Conservation (phyloP, 495 filamentous ascomycete species). For the Pseudomonodictys pantanalensis region DNA sequence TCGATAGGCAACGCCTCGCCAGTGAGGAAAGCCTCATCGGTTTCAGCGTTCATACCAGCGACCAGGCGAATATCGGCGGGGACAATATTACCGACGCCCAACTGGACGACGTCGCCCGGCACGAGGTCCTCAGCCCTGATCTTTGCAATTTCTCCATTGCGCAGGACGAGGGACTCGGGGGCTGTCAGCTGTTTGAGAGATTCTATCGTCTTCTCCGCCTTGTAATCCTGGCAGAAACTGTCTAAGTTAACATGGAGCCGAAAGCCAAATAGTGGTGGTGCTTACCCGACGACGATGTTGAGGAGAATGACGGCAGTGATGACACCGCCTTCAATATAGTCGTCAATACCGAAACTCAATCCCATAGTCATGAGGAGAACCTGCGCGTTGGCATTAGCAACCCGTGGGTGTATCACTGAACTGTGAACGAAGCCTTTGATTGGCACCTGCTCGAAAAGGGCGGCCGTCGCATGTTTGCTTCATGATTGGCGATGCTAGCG, state of each 20-base stretch:
- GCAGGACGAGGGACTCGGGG: constrained; percentile 70
- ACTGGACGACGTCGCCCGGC: constrained; percentile 66
- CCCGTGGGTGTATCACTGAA: neutral
- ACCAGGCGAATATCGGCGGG: constrained; percentile 65
- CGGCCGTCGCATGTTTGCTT: no score
- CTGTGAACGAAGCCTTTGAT: no score
- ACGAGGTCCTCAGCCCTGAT: constrained; percentile 70
- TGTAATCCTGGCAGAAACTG: constrained; percentile 75
- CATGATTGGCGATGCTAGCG: no score
- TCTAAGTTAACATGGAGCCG: neutral
- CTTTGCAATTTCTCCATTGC: constrained; percentile 61
- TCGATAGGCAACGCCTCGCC: constrained; percentile 66
- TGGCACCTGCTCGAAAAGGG: no score
- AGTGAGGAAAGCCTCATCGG: constrained; percentile 72
- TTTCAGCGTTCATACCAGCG: constrained; percentile 64
- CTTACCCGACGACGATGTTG: constrained; percentile 66
- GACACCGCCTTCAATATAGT: constrained; percentile 34
- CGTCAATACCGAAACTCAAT: constrained; percentile 29
- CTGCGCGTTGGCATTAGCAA: neutral
- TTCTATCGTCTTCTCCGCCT: constrained; percentile 80
- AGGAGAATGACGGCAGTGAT: constrained; percentile 62
- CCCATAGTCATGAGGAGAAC: constrained; percentile 35
- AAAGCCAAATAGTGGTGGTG: neutral
- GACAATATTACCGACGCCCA: constrained; percentile 64
- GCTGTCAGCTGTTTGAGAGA: constrained; percentile 73